phyloP scores from a whole-genome alignment of 1,284 basidiomycete species.

The Golubevia sp. region DNA sequence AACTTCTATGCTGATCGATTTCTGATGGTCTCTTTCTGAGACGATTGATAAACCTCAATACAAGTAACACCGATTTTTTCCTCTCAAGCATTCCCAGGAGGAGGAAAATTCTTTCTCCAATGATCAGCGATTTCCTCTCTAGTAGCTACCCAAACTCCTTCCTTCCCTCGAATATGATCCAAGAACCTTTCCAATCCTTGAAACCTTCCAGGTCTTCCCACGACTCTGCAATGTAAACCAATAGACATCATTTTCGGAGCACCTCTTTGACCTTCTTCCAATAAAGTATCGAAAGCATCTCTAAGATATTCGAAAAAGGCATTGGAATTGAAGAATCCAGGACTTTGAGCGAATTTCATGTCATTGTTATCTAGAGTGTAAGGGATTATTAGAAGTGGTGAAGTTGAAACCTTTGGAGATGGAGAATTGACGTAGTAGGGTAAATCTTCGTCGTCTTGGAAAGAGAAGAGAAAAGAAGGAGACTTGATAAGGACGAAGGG shows the following conservation, averaged over 20 bases:
- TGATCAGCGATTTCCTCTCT: conserved; percentile 63
- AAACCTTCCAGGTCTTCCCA: conserved; percentile 63
- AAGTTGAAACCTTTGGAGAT: conserved; percentile 7
- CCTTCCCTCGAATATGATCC: conserved; percentile 55
- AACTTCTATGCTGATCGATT: no score
- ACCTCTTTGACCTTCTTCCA: conserved; percentile 50
- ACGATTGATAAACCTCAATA: no score
- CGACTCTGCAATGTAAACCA: conserved; percentile 62
- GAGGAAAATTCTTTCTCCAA: conserved; percentile 56
- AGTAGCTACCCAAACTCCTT: conserved; percentile 63
- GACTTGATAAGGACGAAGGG: background rate
- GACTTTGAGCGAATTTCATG: conserved; percentile 61
- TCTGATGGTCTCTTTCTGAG: no score
- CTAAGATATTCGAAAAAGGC: conserved; percentile 62
- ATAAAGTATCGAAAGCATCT: conserved; percentile 62
- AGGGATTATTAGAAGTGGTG: conserved; percentile 59
- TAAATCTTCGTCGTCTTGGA: conserved; percentile 61
- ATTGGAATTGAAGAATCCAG: conserved; percentile 61
- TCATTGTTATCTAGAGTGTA: conserved; percentile 63
- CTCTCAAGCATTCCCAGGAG: no score
- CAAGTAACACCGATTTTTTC: no score
- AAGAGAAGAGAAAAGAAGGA: conserved; percentile 3
- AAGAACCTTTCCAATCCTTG: conserved; percentile 62
- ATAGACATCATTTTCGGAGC: conserved; percentile 63
- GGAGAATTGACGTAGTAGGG: conserved; percentile 62